Evolutionary conservation across 257 asterid genomes (phyloP).

Genomic region (Perilla frutescens): DNA sequence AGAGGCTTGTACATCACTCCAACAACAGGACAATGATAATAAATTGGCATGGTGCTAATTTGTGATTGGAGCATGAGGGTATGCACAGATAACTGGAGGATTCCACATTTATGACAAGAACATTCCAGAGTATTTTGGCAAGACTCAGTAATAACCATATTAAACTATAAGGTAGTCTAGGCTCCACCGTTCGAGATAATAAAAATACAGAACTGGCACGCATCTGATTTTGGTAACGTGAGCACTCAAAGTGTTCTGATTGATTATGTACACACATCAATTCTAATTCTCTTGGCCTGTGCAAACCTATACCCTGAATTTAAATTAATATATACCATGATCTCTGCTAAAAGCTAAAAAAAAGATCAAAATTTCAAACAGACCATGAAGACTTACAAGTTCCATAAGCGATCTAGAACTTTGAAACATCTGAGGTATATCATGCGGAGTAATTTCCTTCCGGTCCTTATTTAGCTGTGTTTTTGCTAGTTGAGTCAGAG

Average conservation of each 20-base stretch:
- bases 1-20: slow-evolving; percentile 11
- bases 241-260: background rate
- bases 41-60: slow-evolving; percentile 21
- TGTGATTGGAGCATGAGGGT: slow-evolving; percentile 22
- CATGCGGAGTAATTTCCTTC: slow-evolving; percentile 82
- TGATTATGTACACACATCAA: background rate
- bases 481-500: slow-evolving; percentile 87
- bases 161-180: background rate
- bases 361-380: slow-evolving; percentile 29
- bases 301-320: background rate
- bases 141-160: background rate
- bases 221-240: slow-evolving; percentile 5
- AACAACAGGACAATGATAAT: slow-evolving; percentile 1
- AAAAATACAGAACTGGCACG: slow-evolving; percentile 14
- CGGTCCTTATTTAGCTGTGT: slow-evolving; percentile 84
- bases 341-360: slow-evolving; percentile 16
- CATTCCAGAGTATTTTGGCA: background rate
- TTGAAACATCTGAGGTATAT: slow-evolving; percentile 82
- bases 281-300: slow-evolving; percentile 7
- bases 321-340: background rate
- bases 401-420: slow-evolving; percentile 72
- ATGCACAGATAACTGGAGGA: slow-evolving; percentile 12
- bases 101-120: background rate
- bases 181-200: slow-evolving; percentile 8
- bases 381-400: slow-evolving; percentile 66